phyloP scores from a whole-genome alignment of 83 land plant species.

The Diphasiastrum complanatum region DNA sequence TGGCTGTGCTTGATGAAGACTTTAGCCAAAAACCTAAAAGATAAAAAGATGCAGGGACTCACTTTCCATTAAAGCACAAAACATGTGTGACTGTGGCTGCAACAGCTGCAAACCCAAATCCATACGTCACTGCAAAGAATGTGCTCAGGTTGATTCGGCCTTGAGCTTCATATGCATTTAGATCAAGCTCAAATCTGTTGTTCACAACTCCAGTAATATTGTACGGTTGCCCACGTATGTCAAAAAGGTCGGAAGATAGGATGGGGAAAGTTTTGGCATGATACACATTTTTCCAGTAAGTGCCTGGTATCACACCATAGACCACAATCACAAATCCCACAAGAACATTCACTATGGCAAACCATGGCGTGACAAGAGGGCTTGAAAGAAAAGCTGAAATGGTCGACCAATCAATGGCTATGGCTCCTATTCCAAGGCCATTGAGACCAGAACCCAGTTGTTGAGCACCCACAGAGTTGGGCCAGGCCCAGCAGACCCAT shows the following conservation, averaged over 20 bases:
- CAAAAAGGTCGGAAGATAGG: neutral
- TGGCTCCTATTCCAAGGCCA: conserved; percentile 25
- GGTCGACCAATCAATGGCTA: conserved; percentile 23
- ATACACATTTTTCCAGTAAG: conserved; percentile 24
- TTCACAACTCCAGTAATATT: neutral
- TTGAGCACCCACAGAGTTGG: conserved; percentile 25
- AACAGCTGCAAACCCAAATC: conserved; percentile 21
- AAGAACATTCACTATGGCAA: conserved; percentile 21
- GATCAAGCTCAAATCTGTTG: neutral
- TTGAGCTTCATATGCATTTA: neutral
- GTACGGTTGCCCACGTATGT: neutral
- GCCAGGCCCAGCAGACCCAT: conserved; percentile 33
- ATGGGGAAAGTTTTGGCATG: conserved; percentile 24
- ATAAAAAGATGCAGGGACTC: conserved; percentile 2
- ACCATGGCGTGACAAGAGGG: conserved; percentile 25
- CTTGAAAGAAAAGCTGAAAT: conserved; percentile 14
- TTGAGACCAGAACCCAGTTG: conserved; percentile 34
- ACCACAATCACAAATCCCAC: conserved; percentile 11
- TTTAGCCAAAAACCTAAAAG: neutral
- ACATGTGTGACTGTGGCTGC: conserved; percentile 22
- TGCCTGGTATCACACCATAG: conserved; percentile 13
- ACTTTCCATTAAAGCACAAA: conserved; percentile 20
- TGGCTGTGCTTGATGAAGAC: neutral
- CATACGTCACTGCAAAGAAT: conserved; percentile 24
- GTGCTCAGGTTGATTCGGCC: conserved; percentile 18